phyloP scores from a whole-genome alignment of 768 basidiomycete genomes.

The Boletus insuetus region DNA sequence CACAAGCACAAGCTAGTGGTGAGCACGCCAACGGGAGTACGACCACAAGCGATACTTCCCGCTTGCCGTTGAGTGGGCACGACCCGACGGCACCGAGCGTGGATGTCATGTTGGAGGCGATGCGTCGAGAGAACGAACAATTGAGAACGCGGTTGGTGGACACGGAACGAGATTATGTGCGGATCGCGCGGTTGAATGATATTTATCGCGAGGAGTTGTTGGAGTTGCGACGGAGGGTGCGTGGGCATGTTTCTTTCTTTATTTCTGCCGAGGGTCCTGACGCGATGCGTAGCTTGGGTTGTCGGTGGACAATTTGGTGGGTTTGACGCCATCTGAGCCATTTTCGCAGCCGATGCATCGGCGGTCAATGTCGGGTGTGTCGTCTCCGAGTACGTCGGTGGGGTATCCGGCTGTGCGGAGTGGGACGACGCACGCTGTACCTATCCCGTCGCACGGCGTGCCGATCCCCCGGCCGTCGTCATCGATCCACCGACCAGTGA shows the following conservation, averaged over 20 bases:
- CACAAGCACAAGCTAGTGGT: conserved; percentile 31
- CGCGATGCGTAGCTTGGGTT: conserved; percentile 14
- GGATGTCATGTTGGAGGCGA: conserved; percentile 69
- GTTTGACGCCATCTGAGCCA: conserved; percentile 62
- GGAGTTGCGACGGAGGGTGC: conserved; percentile 69
- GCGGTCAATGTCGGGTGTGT: conserved; percentile 41
- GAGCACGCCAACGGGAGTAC: conserved; percentile 10
- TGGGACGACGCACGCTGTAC: conserved; percentile 49
- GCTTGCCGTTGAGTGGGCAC: conserved; percentile 6
- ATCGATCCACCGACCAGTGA: conserved; percentile 55
- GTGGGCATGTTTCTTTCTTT: conserved; percentile 23
- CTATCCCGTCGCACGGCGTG: conserved; percentile 66
- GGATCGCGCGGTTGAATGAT: conserved; percentile 73
- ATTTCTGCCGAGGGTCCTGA: background rate
- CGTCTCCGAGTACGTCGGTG: conserved; percentile 30
- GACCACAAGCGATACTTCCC: background rate
- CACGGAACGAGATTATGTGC: conserved; percentile 75
- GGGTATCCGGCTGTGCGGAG: conserved; percentile 24
- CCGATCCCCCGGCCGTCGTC: conserved; percentile 75
- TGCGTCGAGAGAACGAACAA: conserved; percentile 78
- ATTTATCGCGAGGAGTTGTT: conserved; percentile 84
- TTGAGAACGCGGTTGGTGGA: conserved; percentile 64
- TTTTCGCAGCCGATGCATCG: conserved; percentile 71
- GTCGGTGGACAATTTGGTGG: conserved; percentile 72
- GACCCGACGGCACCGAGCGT: conserved; percentile 38